These are phyloP conservation scores for Apiospora hydei DNA, from an alignment of 2,329 filamentous ascomycete genomes.

Conservation along the genomic window DNA sequence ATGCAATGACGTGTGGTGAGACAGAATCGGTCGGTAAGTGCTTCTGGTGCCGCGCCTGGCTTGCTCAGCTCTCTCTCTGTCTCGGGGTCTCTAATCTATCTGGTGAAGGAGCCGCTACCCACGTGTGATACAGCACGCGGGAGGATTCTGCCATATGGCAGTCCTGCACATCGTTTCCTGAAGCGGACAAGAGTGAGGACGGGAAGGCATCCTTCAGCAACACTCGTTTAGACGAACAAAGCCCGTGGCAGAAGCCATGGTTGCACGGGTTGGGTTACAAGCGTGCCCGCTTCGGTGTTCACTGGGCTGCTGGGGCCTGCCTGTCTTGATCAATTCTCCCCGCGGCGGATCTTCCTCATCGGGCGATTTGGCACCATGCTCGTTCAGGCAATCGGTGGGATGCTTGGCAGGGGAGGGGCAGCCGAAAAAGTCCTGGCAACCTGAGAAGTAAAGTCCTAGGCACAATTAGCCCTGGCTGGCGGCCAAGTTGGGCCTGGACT, in stretches of 20 bases:
- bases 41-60: neutral
- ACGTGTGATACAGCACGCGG: neutral
- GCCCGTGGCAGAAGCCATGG: neutral
- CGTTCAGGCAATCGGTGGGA: neutral
- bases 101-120: neutral
- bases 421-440: neutral
- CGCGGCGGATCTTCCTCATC: conserved; percentile 11
- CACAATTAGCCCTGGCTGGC: neutral
- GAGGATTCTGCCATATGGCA: conserved; percentile 14
- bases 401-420: conserved; percentile 1
- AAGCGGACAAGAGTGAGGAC: neutral
- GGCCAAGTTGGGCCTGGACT: neutral
- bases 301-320: neutral
- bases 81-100: neutral
- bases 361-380: neutral
- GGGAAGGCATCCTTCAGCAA: neutral
- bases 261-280: conserved; percentile 5
- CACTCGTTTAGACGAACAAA: neutral
- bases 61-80: neutral
- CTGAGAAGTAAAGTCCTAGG: neutral
- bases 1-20: conserved; percentile 1
- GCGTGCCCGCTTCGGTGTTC: neutral
- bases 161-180: conserved; percentile 5
- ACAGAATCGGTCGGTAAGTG: neutral
- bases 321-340: neutral